Evolutionary conservation across 1,284 basidiomycete genomes (phyloP).

Genomic region (Meripilus lineatus): DNA sequence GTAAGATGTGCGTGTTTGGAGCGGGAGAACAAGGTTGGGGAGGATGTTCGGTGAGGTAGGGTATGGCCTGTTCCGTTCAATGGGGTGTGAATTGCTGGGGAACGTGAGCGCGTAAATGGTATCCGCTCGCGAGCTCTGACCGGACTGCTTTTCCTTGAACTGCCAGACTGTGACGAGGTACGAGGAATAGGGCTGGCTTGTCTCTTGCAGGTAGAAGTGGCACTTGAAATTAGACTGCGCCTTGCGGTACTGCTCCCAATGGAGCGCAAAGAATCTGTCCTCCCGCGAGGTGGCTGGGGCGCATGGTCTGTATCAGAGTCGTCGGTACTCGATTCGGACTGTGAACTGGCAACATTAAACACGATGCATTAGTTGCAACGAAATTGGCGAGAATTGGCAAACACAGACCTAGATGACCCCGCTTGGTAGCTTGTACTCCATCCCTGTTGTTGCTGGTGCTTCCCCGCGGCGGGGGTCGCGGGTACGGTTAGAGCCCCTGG

Average conservation of each 20-base stretch:
- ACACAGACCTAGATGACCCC: slow-evolving; percentile 64
- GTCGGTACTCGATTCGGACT: slow-evolving; percentile 44
- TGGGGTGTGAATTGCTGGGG: slow-evolving; percentile 38
- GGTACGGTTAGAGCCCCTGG: slow-evolving; percentile 10
- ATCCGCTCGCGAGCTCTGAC: slow-evolving; percentile 18
- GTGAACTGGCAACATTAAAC: slow-evolving; percentile 34
- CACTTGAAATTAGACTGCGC: not conserved
- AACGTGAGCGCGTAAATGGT: slow-evolving; percentile 56
- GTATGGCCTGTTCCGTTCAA: slow-evolving; percentile 26
- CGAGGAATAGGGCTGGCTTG: no score
- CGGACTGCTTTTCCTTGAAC: slow-evolving; percentile 21
- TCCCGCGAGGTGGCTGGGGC: slow-evolving; percentile 34
- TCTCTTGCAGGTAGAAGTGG: not conserved
- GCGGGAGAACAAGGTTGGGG: slow-evolving; percentile 22
- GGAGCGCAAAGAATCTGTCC: slow-evolving; percentile 27
- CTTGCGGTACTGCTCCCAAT: slow-evolving; percentile 8
- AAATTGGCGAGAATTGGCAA: slow-evolving; percentile 1
- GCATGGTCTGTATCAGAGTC: slow-evolving; percentile 42
- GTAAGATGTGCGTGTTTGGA: slow-evolving; percentile 15
- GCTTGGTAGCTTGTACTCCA: slow-evolving; percentile 85
- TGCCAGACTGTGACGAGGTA: slow-evolving; percentile 14
- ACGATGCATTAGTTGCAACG: not conserved
- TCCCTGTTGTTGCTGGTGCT: slow-evolving; percentile 36
- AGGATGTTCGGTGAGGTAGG: slow-evolving; percentile 14
- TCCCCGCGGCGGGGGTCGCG: slow-evolving; percentile 21